Base-by-base conservation (phyloP, 495 filamentous ascomycete species). In the Penicillium herquei region DNA sequence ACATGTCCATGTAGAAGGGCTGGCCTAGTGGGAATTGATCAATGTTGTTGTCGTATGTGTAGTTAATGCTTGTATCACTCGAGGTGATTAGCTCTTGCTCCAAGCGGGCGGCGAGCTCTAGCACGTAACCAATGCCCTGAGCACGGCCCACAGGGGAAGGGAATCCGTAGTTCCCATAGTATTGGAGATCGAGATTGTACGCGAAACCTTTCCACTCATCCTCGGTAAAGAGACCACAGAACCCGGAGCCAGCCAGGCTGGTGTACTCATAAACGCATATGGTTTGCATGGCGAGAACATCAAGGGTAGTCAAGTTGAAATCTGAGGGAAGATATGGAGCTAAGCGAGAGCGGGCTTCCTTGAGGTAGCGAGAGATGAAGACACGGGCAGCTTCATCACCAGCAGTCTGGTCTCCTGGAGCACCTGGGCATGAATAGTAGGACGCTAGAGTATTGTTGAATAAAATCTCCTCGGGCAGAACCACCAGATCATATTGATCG, bases 101-200 rank as follows among this genome's bases (percentile, higher is more conserved):
- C 14, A 87, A 72, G 11, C 84, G 76, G 0, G 83, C 85, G 3
- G 84, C 68, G 26, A 86, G 71, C 67, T 88, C 85, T 48, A 83
- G 69, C 11, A 86, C 80, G 55, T 83, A 88, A 17, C 84, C 84
- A 45, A 86, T 80, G 3, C 84, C 85, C 17, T 84, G 76, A 13
- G 85, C 86, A 14, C 85, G 76, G 35, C 83, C 84, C 13, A 77
- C 78, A 0, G 84, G 78, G 5, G 82, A 82, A 13, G 80, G 80
- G 61, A 84, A 84, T 42, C 69, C 79, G 40, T 74, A 74, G 56
- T 78, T 70, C 16, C 83, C 83, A 51, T 81, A 78, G 69, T 85
- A 90, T 31, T 69, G 64, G 32, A 88, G 67, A 56, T 88, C 86
- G 39, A 84, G 58, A 17, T 71, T 69, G 64, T 83, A 83, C 45